Evolutionary conservation across 176 grass and related monocot genomes (phyloP), one percentile per base, ranked within the genome.

Genomic region (Aechmea fasciata): DNA sequence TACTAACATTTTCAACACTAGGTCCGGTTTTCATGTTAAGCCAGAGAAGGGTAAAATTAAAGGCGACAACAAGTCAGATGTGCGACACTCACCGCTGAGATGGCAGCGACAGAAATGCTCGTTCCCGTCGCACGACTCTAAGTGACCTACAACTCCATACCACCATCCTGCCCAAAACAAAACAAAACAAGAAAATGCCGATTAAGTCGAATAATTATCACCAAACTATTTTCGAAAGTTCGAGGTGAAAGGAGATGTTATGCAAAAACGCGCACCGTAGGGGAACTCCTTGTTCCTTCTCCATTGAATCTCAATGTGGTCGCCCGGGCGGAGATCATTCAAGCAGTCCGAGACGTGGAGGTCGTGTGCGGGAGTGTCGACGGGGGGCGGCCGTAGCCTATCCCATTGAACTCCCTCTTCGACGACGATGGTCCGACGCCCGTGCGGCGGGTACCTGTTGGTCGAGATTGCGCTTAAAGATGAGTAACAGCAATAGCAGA

Each of bases 251-350:
- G 24, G 71, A 12, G 15, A 50, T 50, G 26, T 28, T 28, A 53
- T 4, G 28, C 62, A 10, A 13, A 17, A 17, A n/a, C 28, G 18
- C 69, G 2, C 83, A 96, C 91, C 91, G 51, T 85, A 91, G 17
- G 91, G 91, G 65, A 88, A 96, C n/a, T 96, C 87, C 70, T 96
- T 85, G 77, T 83, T 96, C 78, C 84, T 96, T 66, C 91, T 80
- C 91, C 91, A 96, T 72, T 96, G 91, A 63, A 96, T 88, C 74
- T 96, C 91, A 47, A 96, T 87, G 64, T 91, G 84, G 49, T 91
- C 79, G 2, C 87, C 87, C 0, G 91, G 91, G 12, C 69, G 63
- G 7, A 96, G 71, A 20, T 77, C 79, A 47, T 79, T 84, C 49
- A 91, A 47, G 78, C 91, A 96, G 68, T 70, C 74, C 0, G 91